Percentiles rank a stretch among this genome's conserved stretches.
Evolutionary conservation across 768 basidiomycete genomes (phyloP).

Genomic region (Paxillus ammoniavirescens): DNA sequence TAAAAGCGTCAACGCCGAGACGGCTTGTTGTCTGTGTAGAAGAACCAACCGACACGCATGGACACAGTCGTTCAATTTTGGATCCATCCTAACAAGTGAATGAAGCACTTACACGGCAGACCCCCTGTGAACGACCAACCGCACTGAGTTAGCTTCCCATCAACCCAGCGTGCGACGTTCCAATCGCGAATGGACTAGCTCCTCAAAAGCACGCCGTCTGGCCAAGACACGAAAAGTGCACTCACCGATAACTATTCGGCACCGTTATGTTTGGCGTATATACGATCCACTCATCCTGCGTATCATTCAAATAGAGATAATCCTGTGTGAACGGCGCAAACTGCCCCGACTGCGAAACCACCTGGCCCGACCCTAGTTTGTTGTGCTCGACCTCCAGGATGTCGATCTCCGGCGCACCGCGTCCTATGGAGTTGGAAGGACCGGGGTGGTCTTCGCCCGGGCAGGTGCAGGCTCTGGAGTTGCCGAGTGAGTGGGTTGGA

Average conservation of each 20-base stretch:
- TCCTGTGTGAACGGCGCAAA: constrained; percentile 59
- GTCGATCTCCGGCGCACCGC: constrained; percentile 82
- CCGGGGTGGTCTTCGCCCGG: constrained; percentile 77
- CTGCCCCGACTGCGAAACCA: constrained; percentile 75
- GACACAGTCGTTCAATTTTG: neutral
- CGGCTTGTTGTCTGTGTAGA: constrained; percentile 42
- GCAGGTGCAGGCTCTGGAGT: constrained; percentile 68
- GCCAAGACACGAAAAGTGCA: constrained; percentile 5
- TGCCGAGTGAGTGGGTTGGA: neutral
- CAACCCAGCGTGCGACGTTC: neutral
- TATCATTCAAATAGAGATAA: constrained; percentile 40
- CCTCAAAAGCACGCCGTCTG: too few species aligned
- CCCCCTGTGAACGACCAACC: neutral
- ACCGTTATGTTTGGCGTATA: constrained; percentile 34
- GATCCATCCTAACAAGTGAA: neutral
- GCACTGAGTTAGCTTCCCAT: neutral
- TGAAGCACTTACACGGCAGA: neutral
- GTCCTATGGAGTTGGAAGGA: constrained; percentile 50
- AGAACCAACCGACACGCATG: neutral
- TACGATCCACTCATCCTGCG: constrained; percentile 31
- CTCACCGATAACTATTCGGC: constrained; percentile 44
- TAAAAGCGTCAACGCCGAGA: constrained; percentile 43
- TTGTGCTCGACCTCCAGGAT: constrained; percentile 74
- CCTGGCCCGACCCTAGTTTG: constrained; percentile 47
- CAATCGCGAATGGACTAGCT: neutral